Conservation (phyloP, 73 alveolate genomes). For the Symbiodinium natans region DNA sequence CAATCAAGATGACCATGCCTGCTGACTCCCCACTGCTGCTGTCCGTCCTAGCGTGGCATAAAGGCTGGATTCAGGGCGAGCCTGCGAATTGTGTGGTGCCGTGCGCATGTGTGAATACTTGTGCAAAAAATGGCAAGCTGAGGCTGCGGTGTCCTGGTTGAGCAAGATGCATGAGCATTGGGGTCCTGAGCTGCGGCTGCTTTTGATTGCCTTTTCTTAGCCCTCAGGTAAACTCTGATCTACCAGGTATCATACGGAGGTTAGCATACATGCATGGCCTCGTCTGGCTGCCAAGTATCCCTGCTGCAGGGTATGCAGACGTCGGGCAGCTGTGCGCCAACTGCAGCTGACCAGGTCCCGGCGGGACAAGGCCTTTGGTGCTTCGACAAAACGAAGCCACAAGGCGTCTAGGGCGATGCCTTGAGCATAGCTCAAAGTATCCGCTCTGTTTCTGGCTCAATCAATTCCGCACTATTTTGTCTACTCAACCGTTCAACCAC, state of each 20-base stretch:
- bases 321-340: constrained; percentile 18
- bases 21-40: too few relatives aligned
- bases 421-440: neutral
- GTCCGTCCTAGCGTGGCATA: neutral
- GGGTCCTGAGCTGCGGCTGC: constrained; percentile 8
- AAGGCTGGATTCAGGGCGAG: neutral
- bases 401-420: too few relatives aligned
- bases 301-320: constrained; percentile 4
- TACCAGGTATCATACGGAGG: too few relatives aligned
- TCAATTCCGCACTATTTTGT: too few relatives aligned
- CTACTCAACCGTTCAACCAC: too few relatives aligned
- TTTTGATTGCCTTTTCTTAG: too few relatives aligned
- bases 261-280: too few relatives aligned
- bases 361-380: constrained; percentile 20
- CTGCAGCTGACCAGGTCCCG: constrained; percentile 22
- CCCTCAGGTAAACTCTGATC: too few relatives aligned
- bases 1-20: too few relatives aligned
- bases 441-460: neutral
- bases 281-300: too few relatives aligned
- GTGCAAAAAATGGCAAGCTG: neutral
- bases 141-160: neutral
- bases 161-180: constrained; percentile 30
- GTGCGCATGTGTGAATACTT: neutral
- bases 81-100: neutral
- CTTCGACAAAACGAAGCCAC: neutral